phyloP scores from a whole-genome alignment of 768 basidiomycete genomes.

The Coprinellus micaceus region DNA sequence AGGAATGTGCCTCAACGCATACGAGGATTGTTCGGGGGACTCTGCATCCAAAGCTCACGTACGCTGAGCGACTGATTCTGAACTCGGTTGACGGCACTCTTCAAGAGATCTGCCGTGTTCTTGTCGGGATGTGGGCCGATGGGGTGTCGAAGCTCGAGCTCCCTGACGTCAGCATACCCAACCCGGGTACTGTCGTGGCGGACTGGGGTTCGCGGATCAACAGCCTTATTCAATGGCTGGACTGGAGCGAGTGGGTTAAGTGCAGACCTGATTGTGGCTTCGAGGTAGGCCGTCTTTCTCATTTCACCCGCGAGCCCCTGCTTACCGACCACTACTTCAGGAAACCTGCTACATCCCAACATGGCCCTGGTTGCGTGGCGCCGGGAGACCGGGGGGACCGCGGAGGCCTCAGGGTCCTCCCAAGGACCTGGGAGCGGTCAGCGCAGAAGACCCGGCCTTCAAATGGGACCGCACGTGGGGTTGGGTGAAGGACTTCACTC shows the following conservation, averaged over 20 bases:
- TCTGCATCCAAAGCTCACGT: constrained; percentile 16
- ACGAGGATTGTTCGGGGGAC: constrained; percentile 19
- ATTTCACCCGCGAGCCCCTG: not conserved
- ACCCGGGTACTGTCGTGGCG: constrained; percentile 29
- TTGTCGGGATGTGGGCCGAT: constrained; percentile 25
- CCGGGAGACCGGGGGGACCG: not conserved
- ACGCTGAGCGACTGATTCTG: constrained; percentile 30
- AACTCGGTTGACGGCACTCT: constrained; percentile 27
- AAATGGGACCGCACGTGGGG: not conserved
- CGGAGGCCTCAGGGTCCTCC: no score
- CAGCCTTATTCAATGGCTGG: constrained; percentile 47
- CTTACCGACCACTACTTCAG: constrained; percentile 15
- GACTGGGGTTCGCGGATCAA: constrained; percentile 44
- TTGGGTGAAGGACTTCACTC: not conserved
- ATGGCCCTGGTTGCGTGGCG: constrained; percentile 34
- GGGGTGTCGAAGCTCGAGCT: not conserved
- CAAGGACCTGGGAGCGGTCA: not conserved
- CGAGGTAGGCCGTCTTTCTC: constrained; percentile 33
- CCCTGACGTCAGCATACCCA: constrained; percentile 13
- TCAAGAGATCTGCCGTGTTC: constrained; percentile 43
- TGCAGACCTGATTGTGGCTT: constrained; percentile 43
- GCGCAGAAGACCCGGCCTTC: not conserved
- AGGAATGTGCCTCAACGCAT: constrained; percentile 31
- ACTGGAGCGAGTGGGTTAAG: constrained; percentile 49
- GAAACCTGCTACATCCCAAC: constrained; percentile 43